phyloP scores from a whole-genome alignment of 2,329 filamentous ascomycete species.

The Cryoendolithus antarcticus region DNA sequence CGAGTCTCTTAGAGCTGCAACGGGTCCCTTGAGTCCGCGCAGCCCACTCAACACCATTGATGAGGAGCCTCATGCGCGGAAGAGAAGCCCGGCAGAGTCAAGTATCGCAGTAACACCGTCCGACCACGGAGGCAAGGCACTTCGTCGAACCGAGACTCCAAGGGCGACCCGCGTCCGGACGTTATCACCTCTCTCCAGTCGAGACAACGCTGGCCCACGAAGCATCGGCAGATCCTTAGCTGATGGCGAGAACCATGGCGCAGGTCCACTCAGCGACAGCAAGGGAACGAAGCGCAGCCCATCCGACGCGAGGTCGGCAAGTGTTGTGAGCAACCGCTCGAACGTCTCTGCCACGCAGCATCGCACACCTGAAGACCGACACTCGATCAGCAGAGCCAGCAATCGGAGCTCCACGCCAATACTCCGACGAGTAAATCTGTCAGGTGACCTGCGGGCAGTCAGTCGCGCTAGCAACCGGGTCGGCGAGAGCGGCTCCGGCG shows the following conservation, averaged over 20 bases:
- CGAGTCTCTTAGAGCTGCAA: slow-evolving; percentile 1
- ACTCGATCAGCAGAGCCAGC: slow-evolving; percentile 51
- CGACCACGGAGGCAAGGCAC: slow-evolving; percentile 22
- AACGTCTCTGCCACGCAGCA: slow-evolving; percentile 27
- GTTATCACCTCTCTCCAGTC: not conserved
- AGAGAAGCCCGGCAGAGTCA: slow-evolving; percentile 29
- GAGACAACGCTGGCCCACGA: not conserved
- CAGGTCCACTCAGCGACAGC: slow-evolving; percentile 35
- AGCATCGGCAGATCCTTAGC: slow-evolving; percentile 17
- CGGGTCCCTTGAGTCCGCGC: slow-evolving; percentile 12
- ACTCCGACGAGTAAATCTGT: slow-evolving; percentile 56
- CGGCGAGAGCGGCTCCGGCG: slow-evolving; percentile 34
- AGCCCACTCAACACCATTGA: slow-evolving; percentile 38
- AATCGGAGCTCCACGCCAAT: slow-evolving; percentile 51
- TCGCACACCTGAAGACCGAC: slow-evolving; percentile 33
- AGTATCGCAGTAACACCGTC: slow-evolving; percentile 1
- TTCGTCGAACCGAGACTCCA: slow-evolving; percentile 28
- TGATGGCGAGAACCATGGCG: slow-evolving; percentile 13
- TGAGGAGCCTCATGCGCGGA: slow-evolving; percentile 27
- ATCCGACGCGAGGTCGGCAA: slow-evolving; percentile 27
- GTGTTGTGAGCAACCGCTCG: slow-evolving; percentile 34
- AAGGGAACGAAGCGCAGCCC: slow-evolving; percentile 16
- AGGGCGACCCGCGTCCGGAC: slow-evolving; percentile 27
- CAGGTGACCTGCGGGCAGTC: slow-evolving; percentile 63
- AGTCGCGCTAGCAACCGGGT: slow-evolving; percentile 38